Evolutionary conservation across 2,329 filamentous ascomycete species (phyloP).

Genomic region (Aaosphaeria arxii): DNA sequence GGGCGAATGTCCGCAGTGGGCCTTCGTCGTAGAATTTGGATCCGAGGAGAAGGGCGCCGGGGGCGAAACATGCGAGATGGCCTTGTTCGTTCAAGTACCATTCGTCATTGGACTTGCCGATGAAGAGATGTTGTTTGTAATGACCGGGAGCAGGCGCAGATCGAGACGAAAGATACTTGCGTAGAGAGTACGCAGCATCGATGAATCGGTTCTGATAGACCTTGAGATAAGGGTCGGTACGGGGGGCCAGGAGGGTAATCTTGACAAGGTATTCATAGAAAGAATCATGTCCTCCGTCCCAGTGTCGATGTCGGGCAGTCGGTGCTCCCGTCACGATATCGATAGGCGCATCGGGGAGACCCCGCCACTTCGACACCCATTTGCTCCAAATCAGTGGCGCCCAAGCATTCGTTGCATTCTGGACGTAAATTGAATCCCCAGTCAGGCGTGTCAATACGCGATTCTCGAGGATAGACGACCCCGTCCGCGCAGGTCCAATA

Average conservation of each 20-base stretch:
- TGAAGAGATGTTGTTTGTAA: constrained; percentile 38
- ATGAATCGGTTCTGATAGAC: constrained; percentile 33
- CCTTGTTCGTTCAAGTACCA: constrained; percentile 38
- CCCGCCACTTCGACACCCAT: constrained; percentile 37
- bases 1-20: constrained; percentile 33
- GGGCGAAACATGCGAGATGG: constrained; percentile 41
- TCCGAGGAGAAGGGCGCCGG: constrained; percentile 40
- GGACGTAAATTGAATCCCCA: constrained; percentile 37
- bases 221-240: constrained; percentile 30
- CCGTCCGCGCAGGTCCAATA: constrained; percentile 41
- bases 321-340: constrained; percentile 43
- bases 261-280: constrained; percentile 45
- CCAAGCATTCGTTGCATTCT: constrained; percentile 44
- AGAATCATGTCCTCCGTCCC: constrained; percentile 45
- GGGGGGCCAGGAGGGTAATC: constrained; percentile 36
- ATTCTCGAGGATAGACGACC: constrained; percentile 46
- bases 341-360: constrained; percentile 42
- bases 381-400: constrained; percentile 45
- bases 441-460: constrained; percentile 41
- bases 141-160: constrained; percentile 32
- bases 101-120: constrained; percentile 31
- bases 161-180: constrained; percentile 33
- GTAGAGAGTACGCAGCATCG: constrained; percentile 33
- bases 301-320: constrained; percentile 37
- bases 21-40: constrained; percentile 28